A percentile compares a stretch with the other conserved stretches of the same genome.
Conservation (phyloP, 306 rosid genomes). For the Trifolium fragiferum region DNA sequence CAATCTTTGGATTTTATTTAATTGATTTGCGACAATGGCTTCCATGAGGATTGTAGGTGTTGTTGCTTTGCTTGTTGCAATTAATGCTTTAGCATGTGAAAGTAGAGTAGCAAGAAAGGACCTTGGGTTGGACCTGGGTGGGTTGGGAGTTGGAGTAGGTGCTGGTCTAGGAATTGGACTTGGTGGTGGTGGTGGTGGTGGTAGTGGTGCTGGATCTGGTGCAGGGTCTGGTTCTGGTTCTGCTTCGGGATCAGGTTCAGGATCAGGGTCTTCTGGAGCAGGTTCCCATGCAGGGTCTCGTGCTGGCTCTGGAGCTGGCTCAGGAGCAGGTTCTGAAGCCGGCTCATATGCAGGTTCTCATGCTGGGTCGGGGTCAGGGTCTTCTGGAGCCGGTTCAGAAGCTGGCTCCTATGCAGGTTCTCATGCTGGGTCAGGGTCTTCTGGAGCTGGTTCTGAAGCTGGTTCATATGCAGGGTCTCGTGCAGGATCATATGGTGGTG, state of each 20-base stretch:
- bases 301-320: constrained; percentile 42
- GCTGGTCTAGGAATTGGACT: constrained; percentile 59
- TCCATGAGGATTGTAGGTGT: constrained; percentile 38
- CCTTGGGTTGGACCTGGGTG: constrained; percentile 70
- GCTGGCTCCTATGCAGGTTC: constrained; percentile 45
- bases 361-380: constrained; percentile 40
- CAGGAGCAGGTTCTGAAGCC: constrained; percentile 40
- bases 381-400: constrained; percentile 29
- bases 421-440: constrained; percentile 34
- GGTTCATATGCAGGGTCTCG: not conserved
- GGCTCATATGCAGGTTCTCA: constrained; percentile 50
- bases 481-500: not conserved
- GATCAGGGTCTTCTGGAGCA: constrained; percentile 47
- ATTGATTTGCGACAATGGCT: constrained; percentile 32
- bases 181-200: constrained; percentile 58
- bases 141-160: constrained; percentile 62
- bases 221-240: constrained; percentile 55
- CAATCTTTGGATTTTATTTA: not conserved
- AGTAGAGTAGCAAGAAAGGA: constrained; percentile 67
- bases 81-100: constrained; percentile 42
- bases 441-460: not conserved
- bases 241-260: constrained; percentile 49
- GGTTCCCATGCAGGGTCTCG: constrained; percentile 50
- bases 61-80: constrained; percentile 51
- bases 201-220: constrained; percentile 42